phyloP scores from a whole-genome alignment of 2,329 filamentous ascomycete genomes.

The Fusarium sp. region DNA sequence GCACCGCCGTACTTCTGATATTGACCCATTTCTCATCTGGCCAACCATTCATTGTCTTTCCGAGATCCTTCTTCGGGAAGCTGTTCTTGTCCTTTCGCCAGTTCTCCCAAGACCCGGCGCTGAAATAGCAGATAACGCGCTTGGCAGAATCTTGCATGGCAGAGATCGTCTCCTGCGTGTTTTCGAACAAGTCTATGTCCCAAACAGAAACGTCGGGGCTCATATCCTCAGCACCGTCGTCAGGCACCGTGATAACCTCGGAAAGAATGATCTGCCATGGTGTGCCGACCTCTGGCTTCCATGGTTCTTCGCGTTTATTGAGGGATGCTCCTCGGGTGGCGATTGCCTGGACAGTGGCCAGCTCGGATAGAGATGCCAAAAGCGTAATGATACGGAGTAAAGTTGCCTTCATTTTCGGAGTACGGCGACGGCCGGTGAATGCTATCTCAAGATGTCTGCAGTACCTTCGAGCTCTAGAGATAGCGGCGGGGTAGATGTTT shows the following conservation, averaged over 20 bases:
- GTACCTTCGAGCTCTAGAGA: too few species aligned
- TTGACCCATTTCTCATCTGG: conserved; percentile 75
- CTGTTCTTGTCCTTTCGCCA: conserved; percentile 68
- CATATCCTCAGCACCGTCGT: conserved; percentile 48
- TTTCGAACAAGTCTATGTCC: conserved; percentile 68
- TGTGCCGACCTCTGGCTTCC: conserved; percentile 64
- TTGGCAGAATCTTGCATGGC: conserved; percentile 68
- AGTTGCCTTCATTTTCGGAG: neutral
- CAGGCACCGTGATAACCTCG: conserved; percentile 54
- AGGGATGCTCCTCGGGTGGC: neutral
- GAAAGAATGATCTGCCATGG: conserved; percentile 73
- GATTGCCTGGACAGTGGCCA: fast-evolving
- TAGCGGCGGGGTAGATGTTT: too few species aligned
- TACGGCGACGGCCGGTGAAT: too few species aligned
- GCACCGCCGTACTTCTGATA: conserved; percentile 66
- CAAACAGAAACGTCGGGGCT: conserved; percentile 62
- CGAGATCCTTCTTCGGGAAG: conserved; percentile 69
- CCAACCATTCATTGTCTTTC: conserved; percentile 72
- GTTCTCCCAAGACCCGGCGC: conserved; percentile 75
- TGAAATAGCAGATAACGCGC: conserved; percentile 81
- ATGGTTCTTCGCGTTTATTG: conserved; percentile 45
- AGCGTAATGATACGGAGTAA: neutral
- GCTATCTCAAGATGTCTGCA: too few species aligned
- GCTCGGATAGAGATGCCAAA: neutral
- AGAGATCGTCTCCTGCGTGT: conserved; percentile 56